Evolutionary conservation across 768 basidiomycete species (phyloP).

Genomic region (Mycena crocata): DNA sequence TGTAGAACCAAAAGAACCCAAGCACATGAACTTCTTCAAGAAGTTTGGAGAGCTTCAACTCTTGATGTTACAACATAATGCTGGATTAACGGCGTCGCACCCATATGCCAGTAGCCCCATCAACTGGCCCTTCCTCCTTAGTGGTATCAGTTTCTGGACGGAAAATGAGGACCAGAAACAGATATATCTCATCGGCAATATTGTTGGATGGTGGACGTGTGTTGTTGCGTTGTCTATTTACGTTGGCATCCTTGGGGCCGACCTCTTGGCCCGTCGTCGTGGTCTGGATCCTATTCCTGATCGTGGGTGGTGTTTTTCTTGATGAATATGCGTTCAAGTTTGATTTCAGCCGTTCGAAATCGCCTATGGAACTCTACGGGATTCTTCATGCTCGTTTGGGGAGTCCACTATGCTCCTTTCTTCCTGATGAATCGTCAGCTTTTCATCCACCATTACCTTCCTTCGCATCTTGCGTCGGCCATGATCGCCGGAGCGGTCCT

Average conservation of each 20-base stretch:
- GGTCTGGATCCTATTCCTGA: constrained; percentile 88
- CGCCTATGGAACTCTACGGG: constrained; percentile 95
- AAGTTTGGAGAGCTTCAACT: constrained; percentile 95
- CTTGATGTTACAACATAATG: constrained; percentile 98
- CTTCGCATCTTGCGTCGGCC: constrained; percentile 93
- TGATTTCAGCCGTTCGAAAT: constrained; percentile 83
- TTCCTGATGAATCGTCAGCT: constrained; percentile 97
- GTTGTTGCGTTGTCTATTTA: constrained; percentile 88
- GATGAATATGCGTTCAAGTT: background rate
- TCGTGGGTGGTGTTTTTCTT: constrained; percentile 62
- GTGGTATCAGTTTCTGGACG: constrained; percentile 99
- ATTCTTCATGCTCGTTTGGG: constrained; percentile 96
- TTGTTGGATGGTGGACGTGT: constrained; percentile 95
- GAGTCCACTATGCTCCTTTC: constrained; percentile 95
- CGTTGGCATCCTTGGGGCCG: constrained; percentile 90
- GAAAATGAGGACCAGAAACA: constrained; percentile 86
- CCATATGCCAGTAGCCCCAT: constrained; percentile 97
- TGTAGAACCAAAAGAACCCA: constrained; percentile 73
- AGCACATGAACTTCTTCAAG: constrained; percentile 90
- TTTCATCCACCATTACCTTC: constrained; percentile 98
- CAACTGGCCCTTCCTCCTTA: constrained; percentile 98
- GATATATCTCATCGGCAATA: constrained; percentile 96
- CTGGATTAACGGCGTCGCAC: constrained; percentile 97
- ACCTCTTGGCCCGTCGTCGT: constrained; percentile 88
- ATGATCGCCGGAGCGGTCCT: constrained; percentile 93